A percentile compares a stretch with the other conserved stretches of the same genome.
Conservation (phyloP, 257 asterid species). For the Przewalskia tangutica region DNA sequence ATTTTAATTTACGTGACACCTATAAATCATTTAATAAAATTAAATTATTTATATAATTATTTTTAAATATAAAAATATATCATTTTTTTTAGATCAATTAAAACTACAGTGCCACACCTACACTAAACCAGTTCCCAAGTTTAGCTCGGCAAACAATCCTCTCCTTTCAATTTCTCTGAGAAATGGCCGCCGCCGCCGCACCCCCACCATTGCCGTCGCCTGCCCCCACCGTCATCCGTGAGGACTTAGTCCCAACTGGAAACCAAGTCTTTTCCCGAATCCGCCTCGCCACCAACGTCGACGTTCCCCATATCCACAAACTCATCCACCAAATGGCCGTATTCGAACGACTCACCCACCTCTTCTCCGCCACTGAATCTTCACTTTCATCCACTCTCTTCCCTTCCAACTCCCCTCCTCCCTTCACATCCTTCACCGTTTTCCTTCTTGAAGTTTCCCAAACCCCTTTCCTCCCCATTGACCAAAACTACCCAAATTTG, state of each 20-base stretch:
- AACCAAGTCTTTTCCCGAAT: constrained; percentile 26
- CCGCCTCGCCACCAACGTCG: constrained; percentile 26
- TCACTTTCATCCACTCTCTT: constrained; percentile 39
- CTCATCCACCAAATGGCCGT: constrained; percentile 47
- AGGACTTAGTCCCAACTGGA: constrained; percentile 1
- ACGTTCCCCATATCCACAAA: constrained; percentile 34
- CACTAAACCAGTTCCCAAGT: not conserved
- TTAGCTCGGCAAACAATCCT: not conserved
- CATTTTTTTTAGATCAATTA: no score
- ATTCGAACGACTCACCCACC: constrained; percentile 31
- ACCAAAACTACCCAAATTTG: constrained; percentile 3
- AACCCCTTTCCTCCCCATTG: constrained; percentile 16
- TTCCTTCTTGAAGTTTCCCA: constrained; percentile 39
- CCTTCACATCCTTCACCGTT: constrained; percentile 36
- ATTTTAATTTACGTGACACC: no score
- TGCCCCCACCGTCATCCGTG: constrained; percentile 8
- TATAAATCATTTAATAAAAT: no score
- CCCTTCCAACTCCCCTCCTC: constrained; percentile 13
- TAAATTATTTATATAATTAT: no score
- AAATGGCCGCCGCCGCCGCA: constrained; percentile 42
- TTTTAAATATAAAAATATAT: no score
- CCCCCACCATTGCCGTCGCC: constrained; percentile 30
- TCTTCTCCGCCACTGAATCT: constrained; percentile 30
- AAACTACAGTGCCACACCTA: no score
- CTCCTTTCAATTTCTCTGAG: not conserved